phyloP scores from a whole-genome alignment of 116 monocot genomes.

The Trichopus zeylanicus region DNA sequence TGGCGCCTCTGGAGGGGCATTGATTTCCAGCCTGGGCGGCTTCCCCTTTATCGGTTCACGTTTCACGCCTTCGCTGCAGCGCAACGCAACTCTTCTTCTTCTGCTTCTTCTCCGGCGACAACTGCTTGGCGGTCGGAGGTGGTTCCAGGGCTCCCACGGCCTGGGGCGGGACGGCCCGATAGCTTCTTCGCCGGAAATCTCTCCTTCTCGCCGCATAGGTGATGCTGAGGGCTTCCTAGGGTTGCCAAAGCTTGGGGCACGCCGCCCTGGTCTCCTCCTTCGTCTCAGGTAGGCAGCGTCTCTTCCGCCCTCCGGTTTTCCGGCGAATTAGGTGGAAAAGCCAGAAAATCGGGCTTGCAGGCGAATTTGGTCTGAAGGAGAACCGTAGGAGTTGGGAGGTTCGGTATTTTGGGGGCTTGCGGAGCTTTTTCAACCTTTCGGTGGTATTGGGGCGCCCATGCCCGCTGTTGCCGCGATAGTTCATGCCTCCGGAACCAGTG shows the following conservation, averaged over 20 bases:
- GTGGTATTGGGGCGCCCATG: constrained; percentile 23
- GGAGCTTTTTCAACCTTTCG: not conserved
- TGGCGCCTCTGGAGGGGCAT: constrained; percentile 15
- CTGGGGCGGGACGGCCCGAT: not conserved
- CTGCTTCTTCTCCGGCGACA: not conserved
- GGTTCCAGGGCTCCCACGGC: not conserved
- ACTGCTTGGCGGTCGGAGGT: not conserved
- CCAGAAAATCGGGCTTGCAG: not conserved
- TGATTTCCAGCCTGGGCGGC: constrained; percentile 31
- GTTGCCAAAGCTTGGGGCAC: not conserved
- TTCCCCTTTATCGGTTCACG: constrained; percentile 24
- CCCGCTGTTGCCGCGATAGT: constrained; percentile 19
- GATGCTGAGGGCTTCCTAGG: not conserved
- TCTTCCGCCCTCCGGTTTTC: not conserved
- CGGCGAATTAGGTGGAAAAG: not conserved
- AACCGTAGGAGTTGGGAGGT: too few relatives aligned
- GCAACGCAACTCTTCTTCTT: not conserved
- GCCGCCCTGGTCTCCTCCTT: not conserved
- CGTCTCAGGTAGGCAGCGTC: not conserved
- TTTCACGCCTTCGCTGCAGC: constrained; percentile 18
- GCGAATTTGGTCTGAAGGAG: too few relatives aligned
- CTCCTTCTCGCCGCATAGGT: too few relatives aligned
- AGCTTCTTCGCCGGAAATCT: not conserved
- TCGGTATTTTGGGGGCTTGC: not conserved
- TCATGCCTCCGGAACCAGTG: constrained; percentile 59